Evolutionary conservation across 2,329 filamentous ascomycete species (phyloP), one percentile per base, ranked within the genome.

Genomic region (Plectosphaerella cucumerina): DNA sequence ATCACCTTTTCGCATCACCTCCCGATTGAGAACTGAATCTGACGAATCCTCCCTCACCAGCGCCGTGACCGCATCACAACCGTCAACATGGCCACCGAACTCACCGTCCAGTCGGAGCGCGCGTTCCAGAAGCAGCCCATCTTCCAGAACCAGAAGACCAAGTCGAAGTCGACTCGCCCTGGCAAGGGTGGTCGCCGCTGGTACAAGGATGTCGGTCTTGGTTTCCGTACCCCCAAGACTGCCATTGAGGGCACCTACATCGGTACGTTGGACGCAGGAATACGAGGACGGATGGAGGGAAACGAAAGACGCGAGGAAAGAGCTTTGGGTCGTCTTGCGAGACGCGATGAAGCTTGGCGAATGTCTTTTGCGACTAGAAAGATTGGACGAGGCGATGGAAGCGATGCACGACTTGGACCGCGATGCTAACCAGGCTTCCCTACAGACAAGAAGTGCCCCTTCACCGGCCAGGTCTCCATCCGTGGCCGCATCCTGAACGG

Each of bases 121-220:
- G 94, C 94, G 85, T 99, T 89, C 90, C 94, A 97, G 81, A 99
- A 99, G 88, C 93, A 99, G 86, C 94, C 94, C 77, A 96, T 99
- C 85, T 99, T 97, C 90, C 86, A 89, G 71, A 97, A 97, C 87
- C 83, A 87, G 74, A 99, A 99, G 88, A 80, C 82, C 76, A 90
- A 91, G 84, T 78, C 85, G 73, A 87, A 89, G 78, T 90, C 88
- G 74, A 80, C 81, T 76, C 87, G 86, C 75, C 87, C 87, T 68
- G 91, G 91, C 76, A 95, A 96, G 86, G 88, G 85, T 75, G 90
- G 90, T 69, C 88, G 90, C 79, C 87, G 92, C 92, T 80, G 76
- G 91, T 97, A 96, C 81, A 99, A 99, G 89, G 94, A 99, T 73
- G 91, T 99, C 69, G 94, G 94, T 81, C 85, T 99, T 77, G 94